Percentiles rank a stretch among this genome's conserved stretches.
phyloP scores from a whole-genome alignment of 1,284 basidiomycete species.

The Meripilus lineatus region DNA sequence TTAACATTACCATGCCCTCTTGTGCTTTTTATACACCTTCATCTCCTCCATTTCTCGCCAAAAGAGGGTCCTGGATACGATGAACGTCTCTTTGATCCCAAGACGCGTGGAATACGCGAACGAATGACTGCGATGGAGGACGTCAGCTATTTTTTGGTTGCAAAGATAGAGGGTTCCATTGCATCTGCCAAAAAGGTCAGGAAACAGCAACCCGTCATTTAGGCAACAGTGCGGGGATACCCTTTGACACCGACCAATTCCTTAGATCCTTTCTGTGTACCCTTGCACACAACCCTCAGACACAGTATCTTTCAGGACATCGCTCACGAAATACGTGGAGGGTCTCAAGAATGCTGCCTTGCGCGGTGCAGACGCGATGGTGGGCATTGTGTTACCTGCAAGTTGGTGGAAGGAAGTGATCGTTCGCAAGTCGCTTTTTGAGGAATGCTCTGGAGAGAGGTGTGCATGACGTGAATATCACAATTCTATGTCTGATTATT shows the following conservation, averaged over 20 bases:
- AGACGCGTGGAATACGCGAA: conserved; percentile 40
- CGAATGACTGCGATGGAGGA: conserved; percentile 49
- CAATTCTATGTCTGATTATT: too few species aligned
- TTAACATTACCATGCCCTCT: too few species aligned
- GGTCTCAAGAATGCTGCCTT: conserved; percentile 33
- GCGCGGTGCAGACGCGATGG: conserved; percentile 21
- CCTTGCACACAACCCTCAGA: conserved; percentile 47
- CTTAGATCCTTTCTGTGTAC: conserved; percentile 42
- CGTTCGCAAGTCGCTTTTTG: conserved; percentile 46
- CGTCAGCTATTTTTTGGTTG: conserved; percentile 43
- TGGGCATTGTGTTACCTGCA: conserved; percentile 16
- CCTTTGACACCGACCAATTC: conserved; percentile 2
- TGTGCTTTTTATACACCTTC: conserved; percentile 43
- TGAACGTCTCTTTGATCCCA: conserved; percentile 40
- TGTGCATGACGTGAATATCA: conserved; percentile 18
- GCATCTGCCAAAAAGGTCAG: conserved; percentile 32
- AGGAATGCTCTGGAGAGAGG: conserved; percentile 51
- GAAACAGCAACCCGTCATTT: background rate
- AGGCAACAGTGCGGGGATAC: conserved; percentile 11
- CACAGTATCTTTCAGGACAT: conserved; percentile 42
- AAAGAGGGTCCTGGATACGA: conserved; percentile 40
- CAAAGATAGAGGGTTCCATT: conserved; percentile 34
- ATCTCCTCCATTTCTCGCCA: conserved; percentile 44
- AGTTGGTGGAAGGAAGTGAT: conserved; percentile 54
- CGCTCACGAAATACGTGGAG: conserved; percentile 46